phyloP scores from a whole-genome alignment of 2,329 filamentous ascomycete genomes.

The Aspergillus udagawae region DNA sequence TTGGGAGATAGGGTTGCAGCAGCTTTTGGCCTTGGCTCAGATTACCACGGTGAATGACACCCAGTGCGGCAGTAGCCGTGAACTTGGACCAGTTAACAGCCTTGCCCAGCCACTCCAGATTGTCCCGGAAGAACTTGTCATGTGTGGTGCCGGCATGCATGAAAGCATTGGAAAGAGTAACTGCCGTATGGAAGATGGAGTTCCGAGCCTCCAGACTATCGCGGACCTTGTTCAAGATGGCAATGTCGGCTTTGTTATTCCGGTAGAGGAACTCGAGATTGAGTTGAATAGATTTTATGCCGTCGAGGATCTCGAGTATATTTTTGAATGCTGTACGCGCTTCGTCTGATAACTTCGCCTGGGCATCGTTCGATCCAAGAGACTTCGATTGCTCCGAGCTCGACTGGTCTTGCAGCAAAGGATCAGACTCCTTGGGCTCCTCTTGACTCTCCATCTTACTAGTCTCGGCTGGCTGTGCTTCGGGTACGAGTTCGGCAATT shows the following conservation, averaged over 20 bases:
- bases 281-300: conserved; percentile 87
- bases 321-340: conserved; percentile 53
- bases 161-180: conserved; percentile 96
- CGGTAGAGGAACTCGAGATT: conserved; percentile 96
- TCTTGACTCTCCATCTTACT: conserved; percentile 51
- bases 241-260: conserved; percentile 88
- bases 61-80: conserved; percentile 90
- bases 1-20: conserved; percentile 88
- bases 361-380: conserved; percentile 39
- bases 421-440: conserved; percentile 55
- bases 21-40: conserved; percentile 89
- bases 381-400: conserved; percentile 38
- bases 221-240: conserved; percentile 91
- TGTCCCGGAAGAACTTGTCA: conserved; percentile 97
- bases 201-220: conserved; percentile 94
- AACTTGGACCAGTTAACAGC: conserved; percentile 99
- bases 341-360: conserved; percentile 42
- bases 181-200: conserved; percentile 96
- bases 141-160: conserved; percentile 99
- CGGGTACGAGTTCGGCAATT: conserved; percentile 56
- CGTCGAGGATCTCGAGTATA: conserved; percentile 66
- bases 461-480: conserved; percentile 30
- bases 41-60: conserved; percentile 95
- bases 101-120: conserved; percentile 96
- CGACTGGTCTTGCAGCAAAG: conserved; percentile 51